Conservation (phyloP, 257 asterid genomes). For the Cordia subcordata region DNA sequence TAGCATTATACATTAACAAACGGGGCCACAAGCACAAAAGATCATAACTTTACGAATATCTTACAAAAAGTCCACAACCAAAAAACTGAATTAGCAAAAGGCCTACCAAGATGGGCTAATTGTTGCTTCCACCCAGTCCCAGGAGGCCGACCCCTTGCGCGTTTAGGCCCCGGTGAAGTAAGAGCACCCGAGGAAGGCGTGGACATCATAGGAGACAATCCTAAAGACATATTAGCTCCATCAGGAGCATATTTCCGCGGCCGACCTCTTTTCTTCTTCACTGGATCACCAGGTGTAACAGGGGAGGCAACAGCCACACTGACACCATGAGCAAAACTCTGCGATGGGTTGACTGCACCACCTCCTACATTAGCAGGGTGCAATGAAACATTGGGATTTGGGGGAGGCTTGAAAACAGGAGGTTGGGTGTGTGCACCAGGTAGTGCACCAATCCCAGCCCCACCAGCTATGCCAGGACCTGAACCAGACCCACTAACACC, state of each 20-base stretch:
- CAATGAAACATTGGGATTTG: conserved; percentile 18
- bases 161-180: conserved; percentile 43
- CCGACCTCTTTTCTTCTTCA: conserved; percentile 39
- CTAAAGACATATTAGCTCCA: conserved; percentile 29
- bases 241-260: conserved; percentile 41
- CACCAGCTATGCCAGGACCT: conserved; percentile 24
- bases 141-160: conserved; percentile 75
- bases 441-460: conserved; percentile 21
- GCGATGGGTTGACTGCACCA: conserved; percentile 27
- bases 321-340: conserved; percentile 24
- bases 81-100: conserved; percentile 4
- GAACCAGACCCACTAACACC: conserved; percentile 39
- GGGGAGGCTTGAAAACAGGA: conserved; percentile 11
- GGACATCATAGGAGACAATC: conserved; percentile 27
- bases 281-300: conserved; percentile 19
- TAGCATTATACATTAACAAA: too few species aligned
- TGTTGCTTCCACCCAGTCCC: conserved; percentile 97
- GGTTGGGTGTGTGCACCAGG: conserved; percentile 27
- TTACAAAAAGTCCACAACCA: background rate
- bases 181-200: conserved; percentile 39
- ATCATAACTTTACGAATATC: background rate
- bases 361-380: conserved; percentile 26
- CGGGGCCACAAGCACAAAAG: background rate
- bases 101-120: conserved; percentile 86
- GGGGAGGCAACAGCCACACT: conserved; percentile 17